Conservation (phyloP, 1,139 yeast genomes). For the Yamadazyma dushanensis region DNA sequence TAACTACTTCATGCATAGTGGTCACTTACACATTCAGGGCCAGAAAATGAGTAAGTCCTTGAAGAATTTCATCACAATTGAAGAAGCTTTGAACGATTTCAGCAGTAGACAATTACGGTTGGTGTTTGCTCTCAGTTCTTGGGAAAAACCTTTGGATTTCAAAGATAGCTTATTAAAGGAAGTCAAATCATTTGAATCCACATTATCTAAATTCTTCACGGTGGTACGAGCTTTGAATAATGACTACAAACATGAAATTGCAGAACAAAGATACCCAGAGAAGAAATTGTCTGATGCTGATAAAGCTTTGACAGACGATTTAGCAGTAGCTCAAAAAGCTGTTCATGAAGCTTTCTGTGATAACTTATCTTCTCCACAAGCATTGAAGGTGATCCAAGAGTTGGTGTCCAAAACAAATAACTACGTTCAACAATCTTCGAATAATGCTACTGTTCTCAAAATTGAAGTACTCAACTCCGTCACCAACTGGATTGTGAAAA, state of each 20-base stretch:
- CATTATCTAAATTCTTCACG: slow-evolving; percentile 79
- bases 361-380: slow-evolving; percentile 78
- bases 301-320: slow-evolving; percentile 51
- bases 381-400: slow-evolving; percentile 62
- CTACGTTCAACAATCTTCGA: slow-evolving; percentile 56
- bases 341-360: slow-evolving; percentile 85
- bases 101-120: slow-evolving; percentile 82
- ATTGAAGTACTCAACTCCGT: slow-evolving; percentile 67
- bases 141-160: slow-evolving; percentile 93
- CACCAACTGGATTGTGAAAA: slow-evolving; percentile 69
- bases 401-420: slow-evolving; percentile 70
- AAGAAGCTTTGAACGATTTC: slow-evolving; percentile 75
- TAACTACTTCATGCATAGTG: slow-evolving; percentile 93
- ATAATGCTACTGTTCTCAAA: slow-evolving; percentile 48
- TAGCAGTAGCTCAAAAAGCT: slow-evolving; percentile 54
- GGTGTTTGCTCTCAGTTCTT: slow-evolving; percentile 85
- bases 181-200: slow-evolving; percentile 71
- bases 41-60: slow-evolving; percentile 96
- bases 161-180: slow-evolving; percentile 77
- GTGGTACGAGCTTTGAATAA: slow-evolving; percentile 74
- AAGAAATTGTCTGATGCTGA: slow-evolving; percentile 58
- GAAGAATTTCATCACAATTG: slow-evolving; percentile 92
- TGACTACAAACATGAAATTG: slow-evolving; percentile 56
- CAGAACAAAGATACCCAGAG: slow-evolving; percentile 47
- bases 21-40: slow-evolving; percentile 97